Base-by-base conservation (phyloP, 768 basidiomycete genomes). In the Boletellus ananas region DNA sequence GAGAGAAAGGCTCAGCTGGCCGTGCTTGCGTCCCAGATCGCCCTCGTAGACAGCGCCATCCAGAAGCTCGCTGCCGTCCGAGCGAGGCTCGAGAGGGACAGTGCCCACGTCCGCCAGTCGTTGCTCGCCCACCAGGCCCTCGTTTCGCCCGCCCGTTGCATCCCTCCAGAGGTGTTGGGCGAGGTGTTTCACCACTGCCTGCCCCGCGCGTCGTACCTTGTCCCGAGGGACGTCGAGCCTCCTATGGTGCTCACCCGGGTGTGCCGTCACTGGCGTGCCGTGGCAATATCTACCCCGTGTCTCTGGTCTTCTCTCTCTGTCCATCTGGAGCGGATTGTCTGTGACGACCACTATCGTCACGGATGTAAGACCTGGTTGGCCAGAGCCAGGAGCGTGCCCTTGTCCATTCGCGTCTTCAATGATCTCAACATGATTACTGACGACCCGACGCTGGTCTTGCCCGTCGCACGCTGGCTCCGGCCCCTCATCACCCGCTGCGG, bases 221-320 rank as follows among this genome's bases (percentile, higher is more conserved):
- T 57, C 6, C 68, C 68, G 40, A 50, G 43, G 6, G 45, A 50
- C 23, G 31, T 35, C 21, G 58, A 58, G 21, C 37, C 57, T 27
- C 68, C 66, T 20, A 45, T 69, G 51, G 50, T 68, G 31, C 52
- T 69, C 38, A 56, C 57, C 23, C 57, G 38, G 11, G 62, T 69
- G 20, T 69, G 66, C 41, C 59, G 54, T 42, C 56, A 49, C n/a
- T 69, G 68, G 68, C 67, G 64, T 27, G 55, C 49, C 16, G 62
- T 70, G 10, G 59, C 65, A 12, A 23, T 66, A 13, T 57, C 66
- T 12, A 66, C 70, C 11, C 68, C 69, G 17, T 51, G 47, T 27
- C 63, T 71, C 21, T 69, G 68, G 68, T 56, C 58, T 8, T 68
- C 70, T 21, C 46, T 68, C 18, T 62, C 56, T 25, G 36, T 68